Base-by-base conservation (phyloP, 805 yeast genomes). In the Candida vaughaniae region DNA sequence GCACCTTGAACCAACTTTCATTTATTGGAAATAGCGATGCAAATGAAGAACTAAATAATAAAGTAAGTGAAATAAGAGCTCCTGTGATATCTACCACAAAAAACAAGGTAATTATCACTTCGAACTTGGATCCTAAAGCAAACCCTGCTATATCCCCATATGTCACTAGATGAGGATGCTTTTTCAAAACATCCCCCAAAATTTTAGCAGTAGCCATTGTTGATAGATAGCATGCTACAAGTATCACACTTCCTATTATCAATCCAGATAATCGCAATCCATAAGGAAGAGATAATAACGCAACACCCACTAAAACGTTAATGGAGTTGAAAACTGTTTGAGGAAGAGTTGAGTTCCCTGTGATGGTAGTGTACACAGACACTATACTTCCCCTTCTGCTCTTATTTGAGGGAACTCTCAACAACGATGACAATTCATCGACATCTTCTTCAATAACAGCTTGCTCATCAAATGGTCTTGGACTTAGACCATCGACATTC, bases 231-330 rank as follows among this genome's bases (percentile, higher is more conserved):
- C 78, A 70, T 1, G 57, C 39, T 0, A 66, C 31, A 15, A 81
- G 49, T 6, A 72, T 47, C 1, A 68, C 16, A 0, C 69, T 38
- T 0, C 86, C 86, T 7, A 62, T 39, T 2, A 78, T 48, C 82
- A 88, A 78, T 3, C 95, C 95, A 1, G 89, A 71, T 30, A 79
- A 69, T 45, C 68, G 72, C 38, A 85, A 59, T 1, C 85, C 95
- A 43, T 80, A 64, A 0, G 95, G 90, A 33, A 85, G 64, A 0
- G 93, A 81, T 29, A 85, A 66, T 33, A 85, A 67, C 1, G 91
- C 93, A 25, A 85, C 75, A 0, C 95, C 95, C 45, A 85, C 78
- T 19, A 85, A 61, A 0, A 84, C 84, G 53, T 85, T 85, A 33
- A 85, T 74, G 10, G 83, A 73, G 53, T 81, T 81, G 63, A 82